A percentile compares a stretch with the other conserved stretches of the same genome.
Evolutionary conservation across 2,329 filamentous ascomycete genomes (phyloP).

Genomic region (Teratosphaeria destructans): DNA sequence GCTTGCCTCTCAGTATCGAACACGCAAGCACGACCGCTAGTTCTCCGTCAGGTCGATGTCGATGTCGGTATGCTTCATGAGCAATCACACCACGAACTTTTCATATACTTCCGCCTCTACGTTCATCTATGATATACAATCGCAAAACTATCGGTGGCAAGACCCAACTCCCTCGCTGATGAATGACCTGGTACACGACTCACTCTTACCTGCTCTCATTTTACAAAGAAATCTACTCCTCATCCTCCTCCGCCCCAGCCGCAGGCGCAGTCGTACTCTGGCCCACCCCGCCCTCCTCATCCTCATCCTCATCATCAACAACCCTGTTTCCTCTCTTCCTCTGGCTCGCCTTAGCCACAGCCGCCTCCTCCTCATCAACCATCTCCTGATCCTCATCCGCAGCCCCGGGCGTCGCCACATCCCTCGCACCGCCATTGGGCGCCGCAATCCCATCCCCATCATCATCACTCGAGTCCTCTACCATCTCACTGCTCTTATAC

Average conservation of each 20-base stretch:
- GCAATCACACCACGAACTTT: neutral
- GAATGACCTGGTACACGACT: neutral
- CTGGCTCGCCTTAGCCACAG: constrained; percentile 9
- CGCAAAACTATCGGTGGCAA: neutral
- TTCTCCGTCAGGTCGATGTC: too few species aligned
- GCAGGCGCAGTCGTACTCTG: neutral
- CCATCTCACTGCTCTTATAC: constrained; percentile 77
- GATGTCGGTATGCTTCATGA: too few species aligned
- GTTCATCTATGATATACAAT: neutral
- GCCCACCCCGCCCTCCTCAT: constrained; percentile 5
- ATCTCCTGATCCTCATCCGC: constrained; percentile 16
- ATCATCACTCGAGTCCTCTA: constrained; percentile 64
- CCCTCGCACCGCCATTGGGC: constrained; percentile 8
- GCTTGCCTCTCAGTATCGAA: too few species aligned
- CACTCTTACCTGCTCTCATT: neutral
- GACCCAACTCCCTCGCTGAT: neutral
- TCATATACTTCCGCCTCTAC: neutral
- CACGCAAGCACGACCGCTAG: too few species aligned
- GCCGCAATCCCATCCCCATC: constrained; percentile 16
- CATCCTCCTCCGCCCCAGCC: neutral
- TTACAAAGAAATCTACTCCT: neutral
- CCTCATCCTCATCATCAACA: constrained; percentile 26
- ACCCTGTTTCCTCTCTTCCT: constrained; percentile 23
- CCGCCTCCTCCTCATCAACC: constrained; percentile 20
- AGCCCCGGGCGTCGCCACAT: constrained; percentile 14